Conservation (phyloP, 345 rosid species). For the Lepidium sativum region DNA sequence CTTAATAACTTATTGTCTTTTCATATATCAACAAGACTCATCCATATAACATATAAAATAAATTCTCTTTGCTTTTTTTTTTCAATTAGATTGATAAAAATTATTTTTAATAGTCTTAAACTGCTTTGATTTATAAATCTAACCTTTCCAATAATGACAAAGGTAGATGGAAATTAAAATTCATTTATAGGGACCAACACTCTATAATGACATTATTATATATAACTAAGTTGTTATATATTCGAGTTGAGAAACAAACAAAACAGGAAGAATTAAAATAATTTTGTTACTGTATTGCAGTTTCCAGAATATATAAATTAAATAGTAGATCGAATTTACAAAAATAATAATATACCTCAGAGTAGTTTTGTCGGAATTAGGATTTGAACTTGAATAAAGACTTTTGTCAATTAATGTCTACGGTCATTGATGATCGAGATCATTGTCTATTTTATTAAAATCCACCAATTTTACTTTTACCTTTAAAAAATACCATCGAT, state of each 20-base stretch:
- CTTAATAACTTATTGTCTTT: too few relatives aligned
- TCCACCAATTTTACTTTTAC: neutral
- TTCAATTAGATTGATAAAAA: too few relatives aligned
- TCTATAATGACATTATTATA: constrained; percentile 5
- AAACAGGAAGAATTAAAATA: constrained; percentile 5
- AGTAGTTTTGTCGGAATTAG: constrained; percentile 32
- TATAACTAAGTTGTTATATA: neutral
- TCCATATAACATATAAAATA: too few relatives aligned
- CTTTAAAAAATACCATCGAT: neutral
- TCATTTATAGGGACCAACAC: constrained; percentile 6
- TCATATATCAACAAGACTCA: too few relatives aligned
- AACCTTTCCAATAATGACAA: neutral
- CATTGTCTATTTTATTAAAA: constrained; percentile 12
- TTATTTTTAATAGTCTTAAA: neutral
- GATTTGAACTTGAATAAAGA: constrained; percentile 15
- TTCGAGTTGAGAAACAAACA: constrained; percentile 12
- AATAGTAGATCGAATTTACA: constrained; percentile 14
- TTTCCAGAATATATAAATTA: constrained; percentile 10
- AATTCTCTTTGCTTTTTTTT: too few relatives aligned
- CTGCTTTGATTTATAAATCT: neutral
- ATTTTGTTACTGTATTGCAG: neutral
- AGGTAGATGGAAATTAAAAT: neutral
- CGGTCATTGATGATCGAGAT: constrained; percentile 20
- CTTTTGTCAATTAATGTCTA: constrained; percentile 17
- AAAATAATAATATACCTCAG: constrained; percentile 8